Evolutionary conservation across 768 basidiomycete species (phyloP), one percentile per base, ranked within the genome.

Genomic region (Lactifluus rugatus): DNA sequence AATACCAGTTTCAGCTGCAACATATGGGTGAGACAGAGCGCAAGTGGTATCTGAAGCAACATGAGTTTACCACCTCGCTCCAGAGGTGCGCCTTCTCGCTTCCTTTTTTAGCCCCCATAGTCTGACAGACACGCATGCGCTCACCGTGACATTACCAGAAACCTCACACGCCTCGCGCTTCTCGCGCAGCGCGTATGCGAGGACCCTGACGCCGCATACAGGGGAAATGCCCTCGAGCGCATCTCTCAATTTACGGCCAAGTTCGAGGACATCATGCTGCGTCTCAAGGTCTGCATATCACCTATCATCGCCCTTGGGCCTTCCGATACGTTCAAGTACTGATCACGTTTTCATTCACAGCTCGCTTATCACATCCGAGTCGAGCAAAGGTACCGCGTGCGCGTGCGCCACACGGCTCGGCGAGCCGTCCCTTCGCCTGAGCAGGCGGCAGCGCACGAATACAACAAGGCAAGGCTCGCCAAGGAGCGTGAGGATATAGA

Each of bases 41-140:
- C 8, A 60, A 60, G n/a, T 60, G 59, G 59, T 60, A 56, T 45
- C 14, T 60, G 44, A 60, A 56, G 54, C 59, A 60, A 39, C 59
- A 60, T 44, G 49, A 60, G n/a, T 60, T 55, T 28, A 60, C 58
- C 39, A 47, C 54, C 44, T 60, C 58, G 19, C 53, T 60, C n/a
- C 58, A 60, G 3, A 41, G 58, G 58, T 60, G 5, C 16, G 48
- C 39, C 52, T 47, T 7, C 41, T 26, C 14, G 7, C 7, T 25
- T 3, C 13, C 3, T 42, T 53, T n/a, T n/a, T n/a, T 48, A 7
- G 13, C 44, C 14, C 31, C 37, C 14, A 39, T 5, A 39, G 16
- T 16, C 5, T 39, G 37, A 39, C 16, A 10, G 34, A 36, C 34
- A 11, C 13, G 9, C 34, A 14, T 11, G 34, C 13, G 37, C 37